These are phyloP conservation scores for Neocatenulostroma microsporum DNA, from an alignment of 2,329 filamentous ascomycete genomes.

Conservation along the genomic window DNA sequence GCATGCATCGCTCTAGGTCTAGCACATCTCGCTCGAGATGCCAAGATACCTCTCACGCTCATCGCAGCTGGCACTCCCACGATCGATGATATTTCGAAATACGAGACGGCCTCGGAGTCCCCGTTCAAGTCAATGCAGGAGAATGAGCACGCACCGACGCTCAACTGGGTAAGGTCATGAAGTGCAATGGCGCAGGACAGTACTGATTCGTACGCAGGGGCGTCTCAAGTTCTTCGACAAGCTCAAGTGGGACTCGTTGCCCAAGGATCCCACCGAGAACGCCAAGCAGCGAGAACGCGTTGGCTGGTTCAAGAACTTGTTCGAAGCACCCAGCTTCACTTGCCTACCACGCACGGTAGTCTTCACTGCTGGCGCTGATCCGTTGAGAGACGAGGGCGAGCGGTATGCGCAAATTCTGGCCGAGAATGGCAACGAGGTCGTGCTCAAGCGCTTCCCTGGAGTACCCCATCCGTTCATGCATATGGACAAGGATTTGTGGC, in stretches of 20 bases:
- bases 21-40: too few relatives aligned
- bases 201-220: not conserved
- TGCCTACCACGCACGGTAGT: not conserved
- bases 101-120: too few relatives aligned
- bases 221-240: not conserved
- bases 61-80: too few relatives aligned
- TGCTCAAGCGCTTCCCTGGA: not conserved
- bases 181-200: too few relatives aligned
- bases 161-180: too few relatives aligned
- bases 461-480: not conserved
- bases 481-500: not conserved
- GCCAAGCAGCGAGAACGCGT: not conserved
- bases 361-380: not conserved
- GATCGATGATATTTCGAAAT: too few relatives aligned
- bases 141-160: constrained; percentile 1
- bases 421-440: not conserved
- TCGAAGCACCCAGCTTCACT: not conserved
- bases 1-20: too few relatives aligned
- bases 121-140: not conserved
- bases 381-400: not conserved
- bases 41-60: too few relatives aligned
- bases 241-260: not conserved
- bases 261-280: not conserved
- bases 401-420: not conserved
- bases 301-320: not conserved